Evolutionary conservation across 2,329 filamentous ascomycete species (phyloP), one percentile per base, ranked within the genome.

Genomic region (Cyphellophora attinorum): DNA sequence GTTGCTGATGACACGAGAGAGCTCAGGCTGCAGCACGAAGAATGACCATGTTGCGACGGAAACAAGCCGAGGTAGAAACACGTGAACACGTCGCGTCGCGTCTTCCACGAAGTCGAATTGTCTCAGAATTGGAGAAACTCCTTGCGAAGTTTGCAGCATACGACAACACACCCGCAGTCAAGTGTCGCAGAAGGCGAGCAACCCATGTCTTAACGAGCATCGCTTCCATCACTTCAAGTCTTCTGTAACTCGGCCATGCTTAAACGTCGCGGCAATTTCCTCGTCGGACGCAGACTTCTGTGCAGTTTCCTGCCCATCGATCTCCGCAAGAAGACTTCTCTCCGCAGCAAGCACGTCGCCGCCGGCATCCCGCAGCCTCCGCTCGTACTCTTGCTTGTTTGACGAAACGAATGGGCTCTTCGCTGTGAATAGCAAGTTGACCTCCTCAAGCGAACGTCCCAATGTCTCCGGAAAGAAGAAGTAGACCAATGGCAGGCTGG

Each of bases 381-480:
- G 13, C 10, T 10, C 3, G 29, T 31, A 31, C 33, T 35, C 33
- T n/a, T 25, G 8, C 21, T 25, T n/a, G 6, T 35, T 35, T 16
- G 27, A 15, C 6, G 11, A 13, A 11, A 28, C 33, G 5, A 29
- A 3, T 14, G 33, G 33, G 21, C 33, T 35, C 12, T 30, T 11
- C 16, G 21, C 29, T n/a, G 17, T 13, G 21, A 35, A 35, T 14
- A 35, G 21, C 13, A 35, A 31, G 16, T 51, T 52, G 35, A 59
- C 56, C 29, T 58, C 56, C 36, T 59, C 56, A 33, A 59, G 38
- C 5, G 45, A 50, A 11, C 48, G 40, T 6, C 52, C 50, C 41
- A 56, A 56, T 0, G 54, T 59, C 37, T 59, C 57, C 0, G 54
- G 56, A 35, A 53, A 59, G 14, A 57, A 38, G 31, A 57, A 52